These are phyloP conservation scores for Beauveria brongniartii DNA, from an alignment of 2,329 filamentous ascomycete genomes.

Conservation along the genomic window DNA sequence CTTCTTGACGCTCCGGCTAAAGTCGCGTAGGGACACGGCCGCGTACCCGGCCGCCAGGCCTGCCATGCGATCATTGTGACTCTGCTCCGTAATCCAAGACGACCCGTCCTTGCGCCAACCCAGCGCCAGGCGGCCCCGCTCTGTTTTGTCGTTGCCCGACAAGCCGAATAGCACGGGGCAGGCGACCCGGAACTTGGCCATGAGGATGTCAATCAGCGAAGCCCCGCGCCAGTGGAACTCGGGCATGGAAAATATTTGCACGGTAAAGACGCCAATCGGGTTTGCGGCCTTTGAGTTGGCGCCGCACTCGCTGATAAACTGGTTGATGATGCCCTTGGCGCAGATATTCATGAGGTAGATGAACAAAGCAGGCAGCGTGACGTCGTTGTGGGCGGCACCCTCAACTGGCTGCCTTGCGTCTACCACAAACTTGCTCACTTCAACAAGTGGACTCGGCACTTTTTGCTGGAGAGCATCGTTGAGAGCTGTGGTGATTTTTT, in stretches of 20 bases:
- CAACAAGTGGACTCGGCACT: constrained; percentile 44
- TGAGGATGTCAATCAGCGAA: constrained; percentile 72
- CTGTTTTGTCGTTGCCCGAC: constrained; percentile 65
- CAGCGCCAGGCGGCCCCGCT: constrained; percentile 55
- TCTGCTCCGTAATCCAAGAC: constrained; percentile 57
- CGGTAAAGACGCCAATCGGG: constrained; percentile 68
- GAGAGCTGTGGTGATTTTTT: constrained; percentile 34
- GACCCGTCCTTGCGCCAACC: constrained; percentile 63
- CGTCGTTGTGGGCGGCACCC: constrained; percentile 42
- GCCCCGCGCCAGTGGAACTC: constrained; percentile 59
- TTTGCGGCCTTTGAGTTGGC: constrained; percentile 61
- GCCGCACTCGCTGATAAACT: constrained; percentile 59
- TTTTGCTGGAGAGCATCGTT: constrained; percentile 43
- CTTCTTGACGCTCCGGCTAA: constrained; percentile 56
- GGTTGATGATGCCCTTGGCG: constrained; percentile 62
- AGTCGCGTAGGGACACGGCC: constrained; percentile 74
- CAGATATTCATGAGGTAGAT: constrained; percentile 73
- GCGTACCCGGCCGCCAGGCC: constrained; percentile 80
- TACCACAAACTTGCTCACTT: constrained; percentile 46
- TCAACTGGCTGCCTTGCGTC: constrained; percentile 38
- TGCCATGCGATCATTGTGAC: constrained; percentile 75
- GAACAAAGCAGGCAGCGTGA: constrained; percentile 53
- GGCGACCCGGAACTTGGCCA: constrained; percentile 71
- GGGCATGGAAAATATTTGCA: constrained; percentile 63
- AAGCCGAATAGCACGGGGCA: constrained; percentile 85